phyloP scores from a whole-genome alignment of 805 yeast species.

The Lachancea fermentati region DNA sequence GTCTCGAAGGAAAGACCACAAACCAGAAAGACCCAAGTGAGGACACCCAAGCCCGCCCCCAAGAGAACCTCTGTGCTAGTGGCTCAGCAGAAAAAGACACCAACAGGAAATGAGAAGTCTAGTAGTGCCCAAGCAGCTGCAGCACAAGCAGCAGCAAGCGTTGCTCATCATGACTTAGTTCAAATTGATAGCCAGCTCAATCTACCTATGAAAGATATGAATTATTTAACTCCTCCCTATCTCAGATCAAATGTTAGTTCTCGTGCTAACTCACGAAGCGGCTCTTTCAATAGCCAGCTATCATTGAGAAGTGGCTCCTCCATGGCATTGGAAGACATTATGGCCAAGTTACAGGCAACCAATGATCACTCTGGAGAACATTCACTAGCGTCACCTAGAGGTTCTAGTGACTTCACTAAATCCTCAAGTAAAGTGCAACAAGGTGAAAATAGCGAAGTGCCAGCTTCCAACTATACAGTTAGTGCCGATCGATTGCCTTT shows the following conservation, averaged over 20 bases:
- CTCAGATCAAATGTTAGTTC: slow-evolving; percentile 1
- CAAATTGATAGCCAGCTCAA: slow-evolving; percentile 8
- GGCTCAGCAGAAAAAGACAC: background rate
- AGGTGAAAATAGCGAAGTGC: background rate
- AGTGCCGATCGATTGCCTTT: background rate
- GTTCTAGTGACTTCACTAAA: background rate
- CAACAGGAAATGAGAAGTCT: background rate
- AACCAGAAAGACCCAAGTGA: background rate
- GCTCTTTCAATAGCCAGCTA: background rate
- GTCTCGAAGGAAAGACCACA: background rate
- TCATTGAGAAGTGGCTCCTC: slow-evolving; percentile 1
- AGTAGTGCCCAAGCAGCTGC: background rate
- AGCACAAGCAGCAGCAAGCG: slow-evolving; percentile 21
- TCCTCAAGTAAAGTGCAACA: background rate
- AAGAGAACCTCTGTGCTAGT: background rate
- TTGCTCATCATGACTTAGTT: slow-evolving; percentile 18
- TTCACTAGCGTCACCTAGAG: slow-evolving; percentile 4
- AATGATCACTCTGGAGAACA: background rate
- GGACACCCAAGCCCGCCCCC: background rate
- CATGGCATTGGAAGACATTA: slow-evolving; percentile 4
- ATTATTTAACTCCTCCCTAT: background rate
- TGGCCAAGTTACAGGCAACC: slow-evolving; percentile 5
- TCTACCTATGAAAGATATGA: background rate
- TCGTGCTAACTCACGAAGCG: slow-evolving; percentile 1
- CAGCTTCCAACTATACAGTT: background rate